Base-by-base conservation (phyloP, 371 early-diverging fungal species). In the Amoeboaphelidium protococcarum region DNA sequence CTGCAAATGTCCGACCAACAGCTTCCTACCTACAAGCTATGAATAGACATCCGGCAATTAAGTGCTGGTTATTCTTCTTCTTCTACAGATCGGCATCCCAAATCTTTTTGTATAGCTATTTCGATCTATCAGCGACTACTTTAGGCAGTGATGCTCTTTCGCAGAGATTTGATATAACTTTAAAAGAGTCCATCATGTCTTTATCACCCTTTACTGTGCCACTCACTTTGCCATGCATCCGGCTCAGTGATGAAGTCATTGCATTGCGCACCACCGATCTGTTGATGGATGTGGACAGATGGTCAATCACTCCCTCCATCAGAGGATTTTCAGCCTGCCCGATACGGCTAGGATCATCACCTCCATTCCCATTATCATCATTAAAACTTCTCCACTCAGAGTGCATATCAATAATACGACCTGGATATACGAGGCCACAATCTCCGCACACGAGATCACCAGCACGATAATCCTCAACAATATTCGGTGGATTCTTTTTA, bases 351-450 rank as follows among this genome's bases (percentile, higher is more conserved):
- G 96, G 97, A 63, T 99, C 98, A 58, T 86, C 88, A 44, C 82
- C 83, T 53, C 62, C 68, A 22, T 79, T 84, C 53, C 86, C 88
- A 51, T 71, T 71, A 24, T 58, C 54, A 63, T 89, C 84, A 42
- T 82, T 75, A 66, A 99, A 99, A 0, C 91, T 94, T 54, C 99
- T 78, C 99, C 99, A 99, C 62, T 99, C 99, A 3, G 88, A 83
- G 21, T 95, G 71, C 12, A 97, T 94, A 63, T 99, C 99, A 47
- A 99, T 91, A 50, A 99, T 87, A 45, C 95, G 73, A 62, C 90
- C 82, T 40, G 88, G 91, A 24, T 98, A 69, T 3, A 97, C 85
- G 31, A 91, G 63, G 2, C 97, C 99, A 62, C 99, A 99, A 59
- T 81, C 79, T 26, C 92, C 92, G 62, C 99, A 99, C 13, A 99